phyloP scores from a whole-genome alignment of 768 basidiomycete species.

The Pleurotus sapidus region DNA sequence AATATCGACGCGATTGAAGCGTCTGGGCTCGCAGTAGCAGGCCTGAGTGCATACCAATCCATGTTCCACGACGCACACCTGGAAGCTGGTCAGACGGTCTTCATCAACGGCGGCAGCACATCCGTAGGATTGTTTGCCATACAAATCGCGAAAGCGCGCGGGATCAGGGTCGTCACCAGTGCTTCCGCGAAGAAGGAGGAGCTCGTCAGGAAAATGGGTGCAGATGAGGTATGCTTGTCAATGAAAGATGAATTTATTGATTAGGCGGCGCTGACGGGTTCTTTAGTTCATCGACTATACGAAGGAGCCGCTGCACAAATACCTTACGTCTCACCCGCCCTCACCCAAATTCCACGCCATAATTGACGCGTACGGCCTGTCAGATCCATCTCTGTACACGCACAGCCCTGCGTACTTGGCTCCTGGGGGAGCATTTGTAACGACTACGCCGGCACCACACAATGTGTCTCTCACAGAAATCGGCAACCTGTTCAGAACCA shows the following conservation, averaged over 20 bases:
- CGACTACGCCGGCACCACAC: conserved; percentile 32
- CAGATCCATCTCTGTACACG: conserved; percentile 47
- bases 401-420: conserved; percentile 51
- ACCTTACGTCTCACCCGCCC: conserved; percentile 42
- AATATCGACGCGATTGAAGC: conserved; percentile 55
- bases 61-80: conserved; percentile 46
- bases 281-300: conserved; percentile 62
- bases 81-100: conserved; percentile 56
- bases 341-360: conserved; percentile 53
- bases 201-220: conserved; percentile 57
- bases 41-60: conserved; percentile 55
- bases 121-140: conserved; percentile 68
- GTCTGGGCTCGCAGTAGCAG: conserved; percentile 57
- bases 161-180: conserved; percentile 54
- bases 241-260: background rate
- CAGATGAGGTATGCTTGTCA: conserved; percentile 48
- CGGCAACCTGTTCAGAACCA: conserved; percentile 7
- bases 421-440: conserved; percentile 49
- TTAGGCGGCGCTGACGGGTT: background rate
- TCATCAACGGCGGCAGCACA: conserved; percentile 72
- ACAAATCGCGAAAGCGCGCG: conserved; percentile 66
- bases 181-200: conserved; percentile 61
- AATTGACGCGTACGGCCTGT: conserved; percentile 54
- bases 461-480: conserved; percentile 16
- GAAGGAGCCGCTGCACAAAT: conserved; percentile 41